Evolutionary conservation across 495 filamentous ascomycete genomes (phyloP).

Genomic region (Clavariopsis aquatica): DNA sequence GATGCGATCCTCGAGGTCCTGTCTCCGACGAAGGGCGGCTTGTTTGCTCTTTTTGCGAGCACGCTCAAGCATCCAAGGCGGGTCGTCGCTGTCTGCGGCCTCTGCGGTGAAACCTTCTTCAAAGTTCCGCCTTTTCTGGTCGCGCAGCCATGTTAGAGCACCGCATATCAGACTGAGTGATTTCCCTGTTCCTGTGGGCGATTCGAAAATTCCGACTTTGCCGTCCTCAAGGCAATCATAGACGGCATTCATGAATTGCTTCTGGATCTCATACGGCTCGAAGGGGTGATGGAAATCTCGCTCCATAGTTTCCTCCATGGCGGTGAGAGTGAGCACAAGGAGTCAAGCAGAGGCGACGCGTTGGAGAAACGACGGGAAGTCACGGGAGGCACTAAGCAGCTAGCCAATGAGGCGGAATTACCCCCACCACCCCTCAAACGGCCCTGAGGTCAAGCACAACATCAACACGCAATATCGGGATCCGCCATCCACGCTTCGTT

Average conservation of each 20-base stretch:
- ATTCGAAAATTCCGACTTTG: slow-evolving; percentile 87
- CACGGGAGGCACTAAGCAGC: background rate
- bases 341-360: too few species aligned
- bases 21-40: slow-evolving; percentile 63
- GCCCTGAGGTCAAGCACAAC: too few species aligned
- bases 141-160: slow-evolving; percentile 88
- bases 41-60: slow-evolving; percentile 65
- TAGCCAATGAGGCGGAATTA: background rate
- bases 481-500: background rate
- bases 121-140: slow-evolving; percentile 70
- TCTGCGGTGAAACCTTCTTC: slow-evolving; percentile 52
- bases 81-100: slow-evolving; percentile 66
- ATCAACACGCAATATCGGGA: too few species aligned
- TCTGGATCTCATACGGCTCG: slow-evolving; percentile 85
- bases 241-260: slow-evolving; percentile 83
- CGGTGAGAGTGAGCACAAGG: too few species aligned
- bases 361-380: background rate
- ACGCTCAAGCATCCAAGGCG: slow-evolving; percentile 86
- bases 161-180: slow-evolving; percentile 93
- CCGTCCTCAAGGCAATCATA: slow-evolving; percentile 80
- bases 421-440: background rate
- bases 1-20: slow-evolving; percentile 70
- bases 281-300: slow-evolving; percentile 87
- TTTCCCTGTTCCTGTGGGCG: slow-evolving; percentile 93
- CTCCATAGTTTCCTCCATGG: slow-evolving; percentile 14